Evolutionary conservation across 2,329 filamentous ascomycete species (phyloP).

Genomic region (Rutstroemia sp.): DNA sequence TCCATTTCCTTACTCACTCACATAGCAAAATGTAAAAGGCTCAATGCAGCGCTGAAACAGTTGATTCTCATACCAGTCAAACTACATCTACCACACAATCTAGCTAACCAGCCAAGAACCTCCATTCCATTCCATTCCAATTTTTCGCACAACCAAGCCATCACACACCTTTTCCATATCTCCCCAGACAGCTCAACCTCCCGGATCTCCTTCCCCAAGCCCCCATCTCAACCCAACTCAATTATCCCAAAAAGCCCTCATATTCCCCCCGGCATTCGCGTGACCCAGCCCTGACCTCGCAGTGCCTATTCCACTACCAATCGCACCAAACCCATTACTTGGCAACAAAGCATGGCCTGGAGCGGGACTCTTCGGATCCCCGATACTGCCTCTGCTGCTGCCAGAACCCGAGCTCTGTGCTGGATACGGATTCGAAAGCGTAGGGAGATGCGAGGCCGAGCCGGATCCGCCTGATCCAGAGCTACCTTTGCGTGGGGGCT

Average conservation of each 20-base stretch:
- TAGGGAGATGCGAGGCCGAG: constrained; percentile 9
- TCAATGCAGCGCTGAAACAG: no score
- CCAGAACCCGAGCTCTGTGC: constrained; percentile 29
- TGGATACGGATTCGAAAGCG: constrained; percentile 10
- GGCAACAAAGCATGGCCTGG: constrained; percentile 11
- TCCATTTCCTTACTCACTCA: no score
- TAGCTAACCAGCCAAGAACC: no score
- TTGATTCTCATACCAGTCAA: no score
- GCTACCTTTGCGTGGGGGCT: neutral
- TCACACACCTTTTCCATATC: neutral
- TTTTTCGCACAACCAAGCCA: no score
- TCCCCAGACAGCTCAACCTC: neutral
- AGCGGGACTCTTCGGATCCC: constrained; percentile 45
- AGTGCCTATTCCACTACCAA: neutral
- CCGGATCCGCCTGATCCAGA: constrained; percentile 14
- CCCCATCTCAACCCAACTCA: neutral
- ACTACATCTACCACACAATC: no score
- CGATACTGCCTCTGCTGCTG: constrained; percentile 35
- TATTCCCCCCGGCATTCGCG: neutral
- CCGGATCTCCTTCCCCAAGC: no score
- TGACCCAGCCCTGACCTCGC: neutral
- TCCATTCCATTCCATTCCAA: no score
- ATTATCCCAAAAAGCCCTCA: neutral
- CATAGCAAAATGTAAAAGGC: no score
- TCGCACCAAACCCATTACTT: neutral